These are phyloP conservation scores for Suillus occidentalis DNA, from an alignment of 768 basidiomycete species.

Conservation along the genomic window DNA sequence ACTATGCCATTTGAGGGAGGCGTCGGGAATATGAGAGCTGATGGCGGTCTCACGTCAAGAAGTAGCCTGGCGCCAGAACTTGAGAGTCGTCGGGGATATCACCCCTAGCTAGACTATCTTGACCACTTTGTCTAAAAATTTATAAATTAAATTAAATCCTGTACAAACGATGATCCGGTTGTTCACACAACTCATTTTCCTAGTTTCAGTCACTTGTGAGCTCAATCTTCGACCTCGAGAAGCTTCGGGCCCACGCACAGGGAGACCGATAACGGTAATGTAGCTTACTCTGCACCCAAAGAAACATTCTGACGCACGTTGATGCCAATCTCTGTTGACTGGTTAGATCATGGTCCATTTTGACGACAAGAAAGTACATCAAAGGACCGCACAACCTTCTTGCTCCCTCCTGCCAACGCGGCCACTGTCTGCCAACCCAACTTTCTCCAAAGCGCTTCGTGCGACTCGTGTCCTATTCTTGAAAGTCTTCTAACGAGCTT, in stretches of 20 bases:
- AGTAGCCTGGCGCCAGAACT: not conserved
- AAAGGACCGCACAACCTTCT: constrained; percentile 88
- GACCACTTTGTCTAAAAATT: not conserved
- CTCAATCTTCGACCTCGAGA: constrained; percentile 65
- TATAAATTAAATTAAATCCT: not conserved
- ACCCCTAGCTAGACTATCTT: too few relatives aligned
- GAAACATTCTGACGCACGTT: too few relatives aligned
- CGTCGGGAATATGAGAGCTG: constrained; percentile 23
- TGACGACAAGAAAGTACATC: constrained; percentile 94
- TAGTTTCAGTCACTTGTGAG: too few relatives aligned
- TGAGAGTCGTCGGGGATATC: not conserved
- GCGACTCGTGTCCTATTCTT: constrained; percentile 52
- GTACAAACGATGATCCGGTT: not conserved
- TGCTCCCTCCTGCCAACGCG: constrained; percentile 44
- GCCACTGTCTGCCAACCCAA: constrained; percentile 97
- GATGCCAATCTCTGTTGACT: constrained; percentile 46
- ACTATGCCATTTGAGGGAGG: constrained; percentile 14
- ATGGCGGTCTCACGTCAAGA: constrained; percentile 18
- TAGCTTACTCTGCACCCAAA: too few relatives aligned
- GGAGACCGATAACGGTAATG: not conserved
- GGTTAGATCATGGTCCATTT: constrained; percentile 82
- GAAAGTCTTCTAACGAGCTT: constrained; percentile 82
- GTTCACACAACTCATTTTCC: too few relatives aligned
- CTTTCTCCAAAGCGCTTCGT: constrained; percentile 80
- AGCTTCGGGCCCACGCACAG: constrained; percentile 72